Base-by-base conservation (phyloP, 2,329 filamentous ascomycete species). In the Diaporthe citri region DNA sequence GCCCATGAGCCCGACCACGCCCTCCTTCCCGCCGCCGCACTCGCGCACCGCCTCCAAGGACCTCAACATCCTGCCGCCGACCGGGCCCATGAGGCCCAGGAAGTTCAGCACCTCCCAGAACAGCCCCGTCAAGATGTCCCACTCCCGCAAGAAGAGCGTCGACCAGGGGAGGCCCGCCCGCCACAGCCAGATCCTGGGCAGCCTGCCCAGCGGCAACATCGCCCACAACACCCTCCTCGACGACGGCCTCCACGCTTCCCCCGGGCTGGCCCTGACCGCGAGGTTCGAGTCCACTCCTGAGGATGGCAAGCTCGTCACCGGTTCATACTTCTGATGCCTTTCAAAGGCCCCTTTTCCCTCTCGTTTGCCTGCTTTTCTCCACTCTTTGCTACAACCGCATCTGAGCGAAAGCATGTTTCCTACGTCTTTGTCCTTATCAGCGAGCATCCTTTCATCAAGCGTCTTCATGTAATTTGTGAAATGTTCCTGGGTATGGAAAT, bases 21-120 rank as follows among this genome's bases (percentile, higher is more conserved):
- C 73, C 9, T 64, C 48, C 31, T 59, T 72, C n/a, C 73, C 75
- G 8, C 25, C 75, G 3, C 12, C 67, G n/a, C 67, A 71, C 71
- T 55, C 71, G 36, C 71, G 71, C 48, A 25, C 46, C 17, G 46
- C 75, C 6, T 60, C 67, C 13, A 74, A 75, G 55, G 72, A 76
- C 46, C 60, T 73, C 34, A 55, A 52, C 52, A 39, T 17, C 56
- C 25, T 31, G 25, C 41, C 41, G 41, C 2, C 43, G 31, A 51
- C 46, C 3, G 60, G 71, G 1, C 75, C 75, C 17, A 48, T 57
- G 34, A 36, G 75, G 13, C 75, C 75, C 6, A 57, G 75, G 31
- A 76, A 76, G 69, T 76, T 76, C 56, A 76, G 75, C 73, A 76
- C 75, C 7, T 75, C 75, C n/a, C 72, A 72, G 57, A 59, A 72